Percentiles rank a stretch among this genome's conserved stretches.
Conservation (phyloP, 306 rosid genomes). For the Astragalus glycyphyllos region DNA sequence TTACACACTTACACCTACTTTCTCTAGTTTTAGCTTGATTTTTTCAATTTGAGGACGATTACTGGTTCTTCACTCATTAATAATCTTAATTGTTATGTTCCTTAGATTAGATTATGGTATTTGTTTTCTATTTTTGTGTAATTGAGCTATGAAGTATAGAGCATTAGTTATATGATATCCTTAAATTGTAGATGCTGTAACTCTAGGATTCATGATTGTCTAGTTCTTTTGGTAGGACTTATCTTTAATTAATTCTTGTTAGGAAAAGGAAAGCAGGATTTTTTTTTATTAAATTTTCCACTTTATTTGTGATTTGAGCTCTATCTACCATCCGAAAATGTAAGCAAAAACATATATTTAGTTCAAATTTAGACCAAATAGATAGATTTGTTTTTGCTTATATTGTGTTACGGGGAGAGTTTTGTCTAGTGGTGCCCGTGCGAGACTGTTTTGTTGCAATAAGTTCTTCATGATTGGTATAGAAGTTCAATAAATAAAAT, state of each 20-base stretch:
- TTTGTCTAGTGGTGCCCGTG: slow-evolving; percentile 17
- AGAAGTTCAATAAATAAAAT: background rate
- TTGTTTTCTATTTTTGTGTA: too few relatives aligned
- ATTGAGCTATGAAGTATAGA: slow-evolving; percentile 14
- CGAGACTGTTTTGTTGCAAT: background rate
- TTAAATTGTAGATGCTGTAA: slow-evolving; percentile 4
- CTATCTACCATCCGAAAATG: background rate
- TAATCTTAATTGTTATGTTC: background rate
- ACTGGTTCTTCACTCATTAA: background rate
- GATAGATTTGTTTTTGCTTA: too few relatives aligned
- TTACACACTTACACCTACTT: background rate
- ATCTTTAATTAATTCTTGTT: slow-evolving; percentile 32
- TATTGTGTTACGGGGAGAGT: too few relatives aligned
- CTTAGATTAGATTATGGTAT: slow-evolving; percentile 2
- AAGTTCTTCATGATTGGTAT: background rate
- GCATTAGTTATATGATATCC: slow-evolving; percentile 21
- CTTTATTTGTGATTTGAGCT: slow-evolving; percentile 18
- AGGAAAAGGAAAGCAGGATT: slow-evolving; percentile 4
- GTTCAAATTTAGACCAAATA: too few relatives aligned
- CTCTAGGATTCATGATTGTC: slow-evolving; percentile 6
- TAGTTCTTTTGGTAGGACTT: slow-evolving; percentile 16
- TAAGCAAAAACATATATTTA: too few relatives aligned
- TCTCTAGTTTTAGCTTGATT: slow-evolving; percentile 15
- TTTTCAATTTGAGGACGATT: slow-evolving; percentile 8
- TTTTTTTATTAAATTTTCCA: background rate